Conservation (phyloP, 257 asterid genomes). For the Solanum gandarillasii region DNA sequence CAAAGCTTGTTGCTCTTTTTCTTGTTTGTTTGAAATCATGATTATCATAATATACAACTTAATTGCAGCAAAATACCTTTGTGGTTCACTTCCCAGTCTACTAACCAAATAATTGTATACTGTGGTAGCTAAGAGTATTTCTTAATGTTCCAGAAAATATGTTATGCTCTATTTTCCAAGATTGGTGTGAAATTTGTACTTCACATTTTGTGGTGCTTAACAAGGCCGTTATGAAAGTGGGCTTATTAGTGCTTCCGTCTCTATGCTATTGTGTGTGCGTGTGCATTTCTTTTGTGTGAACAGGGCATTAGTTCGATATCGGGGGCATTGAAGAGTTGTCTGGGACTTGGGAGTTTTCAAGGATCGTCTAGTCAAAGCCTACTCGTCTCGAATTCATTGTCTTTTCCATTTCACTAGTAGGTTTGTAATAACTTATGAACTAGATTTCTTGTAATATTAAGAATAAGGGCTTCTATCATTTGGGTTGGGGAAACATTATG, state of each 20-base stretch:
- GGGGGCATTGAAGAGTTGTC: background rate
- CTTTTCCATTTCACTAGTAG: background rate
- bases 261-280: background rate
- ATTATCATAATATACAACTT: background rate
- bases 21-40: background rate
- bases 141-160: no score
- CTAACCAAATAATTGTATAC: no score
- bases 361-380: background rate
- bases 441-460: background rate
- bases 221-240: background rate
- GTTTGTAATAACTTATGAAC: background rate
- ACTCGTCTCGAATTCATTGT: background rate
- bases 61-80: background rate
- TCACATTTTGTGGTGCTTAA: background rate
- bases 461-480: background rate
- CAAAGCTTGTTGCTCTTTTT: background rate
- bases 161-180: no score
- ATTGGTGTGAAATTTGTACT: no score
- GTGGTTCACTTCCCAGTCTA: background rate
- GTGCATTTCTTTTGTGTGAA: background rate
- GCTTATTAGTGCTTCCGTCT: background rate
- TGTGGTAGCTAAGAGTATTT: no score
- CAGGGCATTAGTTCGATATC: background rate
- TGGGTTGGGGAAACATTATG: background rate
- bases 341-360: background rate